Base-by-base conservation (phyloP, 371 early-diverging fungal genomes). In the Entomophthora muscae region DNA sequence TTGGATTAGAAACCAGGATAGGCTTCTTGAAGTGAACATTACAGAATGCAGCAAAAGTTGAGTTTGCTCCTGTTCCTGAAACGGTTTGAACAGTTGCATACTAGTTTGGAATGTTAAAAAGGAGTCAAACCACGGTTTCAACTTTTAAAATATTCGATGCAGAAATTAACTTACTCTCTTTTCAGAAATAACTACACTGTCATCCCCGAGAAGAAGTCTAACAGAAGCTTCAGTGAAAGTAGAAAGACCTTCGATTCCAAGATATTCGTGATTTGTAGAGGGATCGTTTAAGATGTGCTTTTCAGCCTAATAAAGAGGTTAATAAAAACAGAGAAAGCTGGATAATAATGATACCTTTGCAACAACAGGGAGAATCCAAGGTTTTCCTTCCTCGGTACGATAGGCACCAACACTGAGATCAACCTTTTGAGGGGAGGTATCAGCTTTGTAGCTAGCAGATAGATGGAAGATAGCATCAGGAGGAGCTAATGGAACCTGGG, bases 371-470 rank as follows among this genome's bases (percentile, higher is more conserved):
- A 97, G 80, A 2, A 94, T 82, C 86, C 93, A 95, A 17, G 98
- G 95, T 75, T 91, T 88, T 63, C 93, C 89, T 23, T 85, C 74
- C 64, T 94, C 85, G 63, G 86, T 89, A 63, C 98, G 83, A 75
- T 93, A 98, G 10, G 98, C 98, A 60, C 98, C 98, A 3, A 98
- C 90, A 71, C 95, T 91, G n/a, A 98, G 75, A 68, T 94, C 92
- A 58, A 98, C 83, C 75, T 95, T 98, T 28, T 79, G 67, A 3
- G 32, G 42, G 29, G 32, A 29, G 0, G 79, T 73, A 69, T 95
- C 95, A 29, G 88, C 86, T 68, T 83, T 84, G 78, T 84, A 93
- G 30, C 78, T 70, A 28, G 85, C 88, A 26, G 87, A 85, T 26
- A 97, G 73, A 68, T 88, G 74, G 70, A 97, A 90, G 69, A 95